Conservation (phyloP, 495 filamentous ascomycete species). For the Penicillium maclennaniae region DNA sequence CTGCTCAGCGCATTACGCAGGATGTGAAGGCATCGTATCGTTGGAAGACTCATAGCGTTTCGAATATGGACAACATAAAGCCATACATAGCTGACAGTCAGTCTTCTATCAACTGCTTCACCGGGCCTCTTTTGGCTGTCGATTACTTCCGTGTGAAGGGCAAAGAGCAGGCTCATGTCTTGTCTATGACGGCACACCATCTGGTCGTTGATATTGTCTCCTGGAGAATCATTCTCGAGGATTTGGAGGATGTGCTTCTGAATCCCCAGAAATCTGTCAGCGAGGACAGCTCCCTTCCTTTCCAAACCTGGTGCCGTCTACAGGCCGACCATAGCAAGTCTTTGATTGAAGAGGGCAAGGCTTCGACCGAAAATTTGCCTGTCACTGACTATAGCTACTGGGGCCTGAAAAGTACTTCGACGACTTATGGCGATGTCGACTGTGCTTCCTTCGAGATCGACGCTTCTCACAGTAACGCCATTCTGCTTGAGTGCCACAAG, state of each 20-base stretch:
- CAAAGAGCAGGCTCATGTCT: slow-evolving; percentile 32
- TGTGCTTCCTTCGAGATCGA: slow-evolving; percentile 46
- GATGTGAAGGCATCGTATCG: slow-evolving; percentile 39
- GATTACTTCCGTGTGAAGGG: slow-evolving; percentile 49
- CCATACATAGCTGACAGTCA: slow-evolving; percentile 36
- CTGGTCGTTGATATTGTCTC: slow-evolving; percentile 68
- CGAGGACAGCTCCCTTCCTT: slow-evolving; percentile 49
- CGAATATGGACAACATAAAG: slow-evolving; percentile 25
- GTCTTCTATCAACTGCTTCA: slow-evolving; percentile 39
- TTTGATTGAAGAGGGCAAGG: slow-evolving; percentile 22
- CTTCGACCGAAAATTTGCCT: slow-evolving; percentile 26
- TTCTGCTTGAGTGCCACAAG: slow-evolving; percentile 46
- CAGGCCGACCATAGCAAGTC: slow-evolving; percentile 40
- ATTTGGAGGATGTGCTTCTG: slow-evolving; percentile 60
- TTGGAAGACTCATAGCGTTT: slow-evolving; percentile 23
- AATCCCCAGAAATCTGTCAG: slow-evolving; percentile 32
- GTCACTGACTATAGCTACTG: slow-evolving; percentile 43
- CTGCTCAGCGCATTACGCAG: slow-evolving; percentile 35
- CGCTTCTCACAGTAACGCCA: slow-evolving; percentile 32
- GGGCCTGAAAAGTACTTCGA: slow-evolving; percentile 44
- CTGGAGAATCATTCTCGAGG: slow-evolving; percentile 64
- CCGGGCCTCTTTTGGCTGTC: slow-evolving; percentile 41
- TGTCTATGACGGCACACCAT: slow-evolving; percentile 67
- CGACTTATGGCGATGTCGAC: slow-evolving; percentile 49
- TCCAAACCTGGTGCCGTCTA: slow-evolving; percentile 57